Conservation (phyloP, 1,284 basidiomycete species). For the Cystobasidium sp. region DNA sequence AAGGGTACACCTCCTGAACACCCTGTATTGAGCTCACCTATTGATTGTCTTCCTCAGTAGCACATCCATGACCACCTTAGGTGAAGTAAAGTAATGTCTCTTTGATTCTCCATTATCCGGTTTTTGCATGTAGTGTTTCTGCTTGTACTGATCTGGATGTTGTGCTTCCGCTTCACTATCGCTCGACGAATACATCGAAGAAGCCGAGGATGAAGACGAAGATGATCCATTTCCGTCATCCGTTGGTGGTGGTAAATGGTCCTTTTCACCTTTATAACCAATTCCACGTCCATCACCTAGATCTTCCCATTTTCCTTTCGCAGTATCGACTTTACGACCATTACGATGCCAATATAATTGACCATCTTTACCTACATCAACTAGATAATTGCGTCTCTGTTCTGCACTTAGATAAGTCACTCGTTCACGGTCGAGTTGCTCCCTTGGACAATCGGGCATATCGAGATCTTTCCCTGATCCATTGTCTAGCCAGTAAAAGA, state of each 20-base stretch:
- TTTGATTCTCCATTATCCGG: slow-evolving; percentile 54
- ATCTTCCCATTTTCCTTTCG: slow-evolving; percentile 65
- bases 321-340: slow-evolving; percentile 62
- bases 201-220: slow-evolving; percentile 49
- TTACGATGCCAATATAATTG: slow-evolving; percentile 73
- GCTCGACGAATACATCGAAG: slow-evolving; percentile 40
- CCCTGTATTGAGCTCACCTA: slow-evolving; percentile 2
- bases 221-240: slow-evolving; percentile 11
- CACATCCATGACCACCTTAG: slow-evolving; percentile 64
- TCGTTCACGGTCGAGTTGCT: slow-evolving; percentile 69
- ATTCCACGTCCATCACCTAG: slow-evolving; percentile 66
- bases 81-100: slow-evolving; percentile 47
- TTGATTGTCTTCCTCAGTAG: slow-evolving; percentile 67
- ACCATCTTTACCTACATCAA: slow-evolving; percentile 68
- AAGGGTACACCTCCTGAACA: not conserved
- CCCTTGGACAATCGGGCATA: slow-evolving; percentile 68
- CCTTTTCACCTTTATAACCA: slow-evolving; percentile 55
- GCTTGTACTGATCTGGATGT: slow-evolving; percentile 58
- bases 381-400: slow-evolving; percentile 73
- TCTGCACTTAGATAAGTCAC: slow-evolving; percentile 68
- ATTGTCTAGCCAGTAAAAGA: slow-evolving; percentile 67
- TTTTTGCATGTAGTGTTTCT: slow-evolving; percentile 60
- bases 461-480: slow-evolving; percentile 66
- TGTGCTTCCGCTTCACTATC: slow-evolving; percentile 37
- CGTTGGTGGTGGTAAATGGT: slow-evolving; percentile 31